Base-by-base conservation (phyloP, 352 stramenopile species). In the Phytophthora syringae region DNA sequence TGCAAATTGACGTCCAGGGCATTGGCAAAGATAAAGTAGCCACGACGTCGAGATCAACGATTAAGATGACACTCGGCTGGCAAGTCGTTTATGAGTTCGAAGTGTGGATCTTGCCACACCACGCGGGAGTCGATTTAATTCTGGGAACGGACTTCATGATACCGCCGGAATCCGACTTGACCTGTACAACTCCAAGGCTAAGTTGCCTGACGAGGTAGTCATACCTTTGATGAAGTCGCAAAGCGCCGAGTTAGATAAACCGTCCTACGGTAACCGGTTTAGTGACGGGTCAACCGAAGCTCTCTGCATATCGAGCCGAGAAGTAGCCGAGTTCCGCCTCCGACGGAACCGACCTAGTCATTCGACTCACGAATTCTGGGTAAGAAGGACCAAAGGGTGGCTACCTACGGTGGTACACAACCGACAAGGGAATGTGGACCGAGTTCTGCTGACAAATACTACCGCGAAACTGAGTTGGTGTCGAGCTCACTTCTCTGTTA, bases 51-150 rank as follows among this genome's bases (percentile, higher is more conserved):
- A n/a, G n/a, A n/a, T n/a, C n/a, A n/a, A n/a, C n/a, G n/a, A n/a
- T n/a, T n/a, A n/a, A n/a, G n/a, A n/a, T n/a, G n/a, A n/a, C n/a
- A n/a, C n/a, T n/a, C n/a, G n/a, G n/a, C n/a, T n/a, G n/a, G n/a
- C n/a, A n/a, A n/a, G n/a, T n/a, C n/a, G n/a, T n/a, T n/a, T n/a
- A n/a, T n/a, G n/a, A n/a, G n/a, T n/a, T n/a, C n/a, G n/a, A n/a
- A n/a, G n/a, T n/a, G n/a, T 62, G 42, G 54, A 53, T 62, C 13
- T 48, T 62, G 28, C 12, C 12, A 2, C 42, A 62, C n/a, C 18
- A 34, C 10, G 50, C 50, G 2, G 36, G 50, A 11, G 50, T 48
- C 0, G 50, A 57, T 24, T 3, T 59, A 5, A 51, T 62, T 7
- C 18, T 62, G 1, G 30, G 44, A 15, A 62, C 43, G 0, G 43